Percentiles rank a stretch among this genome's conserved stretches.
Conservation (phyloP, 345 rosid species). For the Eucalyptus cloeziana region DNA sequence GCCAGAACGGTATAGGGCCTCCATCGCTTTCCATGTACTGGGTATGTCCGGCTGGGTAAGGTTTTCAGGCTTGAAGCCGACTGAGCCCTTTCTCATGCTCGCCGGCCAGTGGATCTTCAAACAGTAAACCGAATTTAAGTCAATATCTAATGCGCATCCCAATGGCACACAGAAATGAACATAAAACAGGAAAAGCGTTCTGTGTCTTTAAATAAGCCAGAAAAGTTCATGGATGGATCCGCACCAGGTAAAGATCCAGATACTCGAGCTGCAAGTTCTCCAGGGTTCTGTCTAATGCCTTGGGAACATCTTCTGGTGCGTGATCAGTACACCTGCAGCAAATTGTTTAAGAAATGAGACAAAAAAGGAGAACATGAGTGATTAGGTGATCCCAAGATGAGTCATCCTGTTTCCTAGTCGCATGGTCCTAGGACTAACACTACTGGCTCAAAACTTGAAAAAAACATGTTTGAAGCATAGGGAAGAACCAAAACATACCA, state of each 20-base stretch:
- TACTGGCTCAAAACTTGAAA: neutral
- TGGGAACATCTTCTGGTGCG: constrained; percentile 53
- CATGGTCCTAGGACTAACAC: neutral
- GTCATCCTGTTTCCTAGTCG: neutral
- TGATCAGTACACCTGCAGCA: constrained; percentile 39
- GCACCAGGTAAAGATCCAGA: constrained; percentile 72
- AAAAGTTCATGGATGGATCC: neutral
- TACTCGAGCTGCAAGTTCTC: constrained; percentile 59
- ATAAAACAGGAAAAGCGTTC: neutral
- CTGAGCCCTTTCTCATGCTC: constrained; percentile 47
- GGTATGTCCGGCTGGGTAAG: constrained; percentile 40
- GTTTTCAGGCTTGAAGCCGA: constrained; percentile 12
- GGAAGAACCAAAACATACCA: constrained; percentile 22
- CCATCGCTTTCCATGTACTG: constrained; percentile 81
- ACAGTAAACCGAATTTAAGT: neutral
- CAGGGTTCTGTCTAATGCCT: constrained; percentile 50
- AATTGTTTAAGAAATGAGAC: neutral
- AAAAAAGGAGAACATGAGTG: neutral
- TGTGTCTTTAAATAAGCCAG: neutral
- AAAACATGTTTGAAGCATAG: neutral
- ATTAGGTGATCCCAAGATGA: neutral
- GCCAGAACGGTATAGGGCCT: constrained; percentile 53
- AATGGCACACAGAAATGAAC: neutral
- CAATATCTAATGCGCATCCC: neutral
- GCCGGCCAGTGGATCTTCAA: constrained; percentile 81